Evolutionary conservation across 163 green algal species (phyloP).

Genomic region (Chlamydomonas reinhardtii): DNA sequence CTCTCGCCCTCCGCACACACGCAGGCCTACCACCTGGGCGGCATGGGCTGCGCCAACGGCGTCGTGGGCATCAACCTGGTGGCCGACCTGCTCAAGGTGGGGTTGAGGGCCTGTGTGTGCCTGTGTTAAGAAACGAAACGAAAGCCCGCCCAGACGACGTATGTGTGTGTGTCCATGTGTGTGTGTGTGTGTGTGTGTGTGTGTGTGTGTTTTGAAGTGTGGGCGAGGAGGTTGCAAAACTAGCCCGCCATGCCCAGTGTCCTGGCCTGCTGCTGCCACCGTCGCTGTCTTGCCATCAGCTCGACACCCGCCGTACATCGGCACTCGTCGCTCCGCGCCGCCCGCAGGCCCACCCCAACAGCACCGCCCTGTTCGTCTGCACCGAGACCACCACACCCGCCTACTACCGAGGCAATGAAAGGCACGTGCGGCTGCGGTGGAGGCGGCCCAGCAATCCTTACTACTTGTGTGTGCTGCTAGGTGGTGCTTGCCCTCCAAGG

Average conservation of each 20-base stretch:
- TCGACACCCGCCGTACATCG: too few species aligned
- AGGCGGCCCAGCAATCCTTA: too few species aligned
- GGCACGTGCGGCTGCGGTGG: too few species aligned
- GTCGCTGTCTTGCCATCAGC: too few species aligned
- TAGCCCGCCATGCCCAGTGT: too few species aligned
- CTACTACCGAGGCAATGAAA: slow-evolving; percentile 66
- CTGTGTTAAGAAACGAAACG: too few species aligned
- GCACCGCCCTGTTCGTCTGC: slow-evolving; percentile 68
- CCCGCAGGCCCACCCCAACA: slow-evolving; percentile 60
- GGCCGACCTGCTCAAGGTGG: slow-evolving; percentile 69
- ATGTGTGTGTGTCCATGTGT: neutral
- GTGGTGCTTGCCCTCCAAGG: too few species aligned
- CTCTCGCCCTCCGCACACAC: too few species aligned
- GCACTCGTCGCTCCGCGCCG: neutral
- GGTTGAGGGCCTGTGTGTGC: neutral
- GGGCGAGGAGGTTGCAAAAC: too few species aligned
- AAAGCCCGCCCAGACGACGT: too few species aligned
- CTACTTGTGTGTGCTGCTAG: too few species aligned
- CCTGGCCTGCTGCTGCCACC: too few species aligned
- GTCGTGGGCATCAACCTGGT: slow-evolving; percentile 72
- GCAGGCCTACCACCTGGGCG: slow-evolving; percentile 69
- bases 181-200: neutral
- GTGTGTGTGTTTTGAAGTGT: neutral
- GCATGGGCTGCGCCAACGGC: slow-evolving; percentile 76
- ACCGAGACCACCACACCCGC: slow-evolving; percentile 70